Evolutionary conservation across 1,139 yeast genomes (phyloP), one percentile per base, ranked within the genome.

Genomic region (Candida tropicalis): DNA sequence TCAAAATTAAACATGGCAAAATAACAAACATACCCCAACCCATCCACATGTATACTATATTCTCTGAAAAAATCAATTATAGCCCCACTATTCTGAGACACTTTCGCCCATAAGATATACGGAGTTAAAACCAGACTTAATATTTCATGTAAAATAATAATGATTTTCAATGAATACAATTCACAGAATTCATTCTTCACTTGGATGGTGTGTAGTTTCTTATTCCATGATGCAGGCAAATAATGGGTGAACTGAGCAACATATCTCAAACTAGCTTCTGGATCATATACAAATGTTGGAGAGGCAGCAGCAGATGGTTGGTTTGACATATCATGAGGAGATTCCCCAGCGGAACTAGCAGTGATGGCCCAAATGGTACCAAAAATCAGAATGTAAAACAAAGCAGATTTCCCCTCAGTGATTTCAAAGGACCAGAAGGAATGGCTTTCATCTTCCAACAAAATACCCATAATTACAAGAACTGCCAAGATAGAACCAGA

Each of bases 41-140:
- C 98, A 65, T 91, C 98, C 38, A 91, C 89, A 60, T 91, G 95
- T 10, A 90, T 82, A 9, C 96, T 83, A 53, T 81, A 85, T 48
- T 93, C 97, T 45, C 98, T 67, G 63, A 91, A 88, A 57, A 93
- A 93, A 59, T 93, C 98, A 29, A 93, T 79, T 35, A 93, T 85
- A 28, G 80, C 73, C 26, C 88, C 91, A 12, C 93, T 73, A 38
- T 81, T 76, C 40, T 75, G 75, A 11, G 96, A 89, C 23, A 93
- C 69, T 24, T 89, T 81, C 59, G 85, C 83, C 88, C 96, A 90
- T 16, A 93, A 68, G 12, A 95, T 79, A 50, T 89, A 87, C 1
- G 99, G 99, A 0, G 96, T 85, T 50, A 91, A 65, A 1, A 93
- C 66, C 51, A 93, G 75, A 59, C 97, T 87, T 36, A 88, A 74